Base-by-base conservation (phyloP, 495 filamentous ascomycete genomes). In the Penicillium canescens region DNA sequence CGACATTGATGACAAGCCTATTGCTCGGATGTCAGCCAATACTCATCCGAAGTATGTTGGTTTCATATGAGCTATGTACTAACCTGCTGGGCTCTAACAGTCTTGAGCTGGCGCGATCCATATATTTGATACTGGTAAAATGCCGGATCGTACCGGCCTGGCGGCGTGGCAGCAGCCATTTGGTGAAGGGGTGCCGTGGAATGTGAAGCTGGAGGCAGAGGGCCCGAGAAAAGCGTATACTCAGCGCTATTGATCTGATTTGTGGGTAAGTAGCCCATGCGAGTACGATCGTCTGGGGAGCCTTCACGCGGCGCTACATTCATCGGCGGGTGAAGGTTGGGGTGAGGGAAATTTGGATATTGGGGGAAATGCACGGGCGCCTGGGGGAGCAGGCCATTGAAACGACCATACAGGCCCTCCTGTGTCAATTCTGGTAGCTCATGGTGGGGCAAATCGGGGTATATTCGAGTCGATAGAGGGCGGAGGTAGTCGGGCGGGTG, bases 1-100 rank as follows among this genome's bases (percentile, higher is more conserved):
- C 82, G 79, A 59, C 82, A 85, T 62, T 80, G 79, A 56, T 85
- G 82, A 53, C 82, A 85, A 24, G 82, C 82, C 82, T 84, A 36
- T 18, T 1, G 14, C 31, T 44, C 10, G 8, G 23, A 2, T 40
- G 44, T 62, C 26, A 62, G 52, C 24, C 2, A 18, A 23, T 12
- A 6, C 16, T 9, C 4, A 21, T 16, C 34, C 8, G 2, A 39
- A 42, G 11, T 10, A 12, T 12, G 24, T 2, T 10, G 6, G 12
- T 16, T 1, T 7, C 42, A 31, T 31, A 18, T 14, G 18, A 26
- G 28, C 24, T 18, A 18, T 18, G 18, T 18, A 18, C 18, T 61
- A 64, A 77, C 74, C 68, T 78, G 75, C 42, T 64, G 61, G 28
- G 75, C 75, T 54, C 75, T 62, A n/a, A 69, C 66, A 4, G 75